Conservation (phyloP, 2,329 filamentous ascomycete species). For the Neonectria sp. region DNA sequence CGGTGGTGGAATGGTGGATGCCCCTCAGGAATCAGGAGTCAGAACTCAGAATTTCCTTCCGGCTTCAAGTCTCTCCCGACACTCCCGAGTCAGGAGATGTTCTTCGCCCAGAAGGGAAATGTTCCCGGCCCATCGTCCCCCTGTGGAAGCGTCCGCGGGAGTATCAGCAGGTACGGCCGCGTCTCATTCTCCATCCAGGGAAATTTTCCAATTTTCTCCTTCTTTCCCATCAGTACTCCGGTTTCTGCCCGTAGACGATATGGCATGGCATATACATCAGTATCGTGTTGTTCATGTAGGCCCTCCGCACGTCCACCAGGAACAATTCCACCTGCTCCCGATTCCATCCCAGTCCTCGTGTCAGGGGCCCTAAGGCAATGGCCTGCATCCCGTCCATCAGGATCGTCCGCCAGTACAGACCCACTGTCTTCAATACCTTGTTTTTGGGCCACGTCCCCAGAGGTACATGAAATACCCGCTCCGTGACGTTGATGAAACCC, state of each 20-base stretch:
- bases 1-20: not conserved
- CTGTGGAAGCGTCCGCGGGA: not conserved
- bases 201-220: not conserved
- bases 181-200: not conserved
- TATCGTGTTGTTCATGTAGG: conserved; percentile 61
- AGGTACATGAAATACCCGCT: conserved; percentile 66
- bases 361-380: conserved; percentile 67
- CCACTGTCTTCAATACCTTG: conserved; percentile 65
- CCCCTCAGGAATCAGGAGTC: not conserved
- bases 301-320: conserved; percentile 63
- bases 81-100: not conserved
- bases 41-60: too few relatives aligned
- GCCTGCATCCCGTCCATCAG: conserved; percentile 66
- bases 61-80: not conserved
- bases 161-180: not conserved
- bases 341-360: conserved; percentile 63
- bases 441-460: conserved; percentile 70
- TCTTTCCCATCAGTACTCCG: conserved; percentile 43
- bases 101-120: conserved; percentile 13
- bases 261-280: conserved; percentile 71
- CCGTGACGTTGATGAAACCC: conserved; percentile 67
- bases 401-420: conserved; percentile 66
- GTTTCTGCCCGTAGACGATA: conserved; percentile 69
- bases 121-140: not conserved
- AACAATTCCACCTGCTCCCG: conserved; percentile 65